Base-by-base conservation (phyloP, 2,329 filamentous ascomycete species). In the Colletotrichum tamarilloi region DNA sequence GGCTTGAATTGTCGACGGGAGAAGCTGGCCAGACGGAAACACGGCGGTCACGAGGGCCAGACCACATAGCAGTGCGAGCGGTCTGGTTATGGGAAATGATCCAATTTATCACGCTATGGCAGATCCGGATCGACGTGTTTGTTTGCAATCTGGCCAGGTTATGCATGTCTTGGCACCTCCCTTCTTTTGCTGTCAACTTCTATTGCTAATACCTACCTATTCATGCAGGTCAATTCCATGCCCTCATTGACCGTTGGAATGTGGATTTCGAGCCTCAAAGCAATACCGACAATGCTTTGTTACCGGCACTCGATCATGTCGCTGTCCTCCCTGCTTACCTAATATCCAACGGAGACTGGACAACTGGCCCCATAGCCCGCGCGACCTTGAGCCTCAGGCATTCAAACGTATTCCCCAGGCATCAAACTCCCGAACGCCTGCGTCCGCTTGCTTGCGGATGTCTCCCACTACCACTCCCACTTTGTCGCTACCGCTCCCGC, bases 101-200 rank as follows among this genome's bases (percentile, higher is more conserved):
- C 67, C 70, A 70, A 73, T 73, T 64, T 56, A 73, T 73, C 70
- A 70, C 67, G 60, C 55, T 56, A 60, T 69, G 59, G 59, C 55
- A 55, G 53, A 57, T 59, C 58, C 30, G 26, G 65, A 64, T 72
- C 59, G 30, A 19, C 59, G 32, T 63, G 55, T 69, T 73, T 60
- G 66, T 60, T 69, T 72, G 58, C 69, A 72, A 69, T 59, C 32
- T 69, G 24, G 49, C 65, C 58, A 59, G 65, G 59, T 59, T 32
- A 72, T 72, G 69, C 69, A 58, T 72, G 69, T 58, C 35, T 63
- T 30, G 56, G 22, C 32, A 5, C 7, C 5, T 30, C 24, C 30
- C 24, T n/a, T 12, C 3, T 16, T 30, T 9, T 11, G 11, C 11
- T 46, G 26, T 28, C 32, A n/a, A 12, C 4, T 9, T 28, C 4